Evolutionary conservation across 495 filamentous ascomycete species (phyloP), one percentile per base, ranked within the genome.

Genomic region (Glonium stellatum): DNA sequence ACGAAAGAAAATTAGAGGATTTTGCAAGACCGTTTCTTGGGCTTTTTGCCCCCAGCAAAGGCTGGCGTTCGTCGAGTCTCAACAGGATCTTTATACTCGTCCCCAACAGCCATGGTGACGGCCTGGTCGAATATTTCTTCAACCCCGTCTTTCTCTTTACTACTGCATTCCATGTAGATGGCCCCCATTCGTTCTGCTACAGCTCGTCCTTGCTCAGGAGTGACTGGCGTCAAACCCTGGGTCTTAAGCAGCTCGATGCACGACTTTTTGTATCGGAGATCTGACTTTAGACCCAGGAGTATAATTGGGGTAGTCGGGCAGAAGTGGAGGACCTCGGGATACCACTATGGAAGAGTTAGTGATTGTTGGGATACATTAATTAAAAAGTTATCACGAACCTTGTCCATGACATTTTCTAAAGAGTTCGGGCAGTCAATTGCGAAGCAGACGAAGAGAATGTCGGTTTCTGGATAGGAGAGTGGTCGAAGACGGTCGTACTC

Each of bases 391-490:
- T 41, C 13, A 21, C 79, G 57, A 72, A 96, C 93, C 85, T 98
- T 98, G 77, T 98, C 93, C 78, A 97, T 87, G 55, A 98, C 93
- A 69, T 98, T 98, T 66, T 98, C 93, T 49, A 98, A 76, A 9
- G 93, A 97, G 70, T 96, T 95, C 18, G 93, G 93, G 73, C 95
- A 98, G 77, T 98, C 93, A 62, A 98, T 95, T 58, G 95, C 95
- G 76, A 98, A 98, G 79, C 93, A 98, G 65, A 98, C 93, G 72
- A 98, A 97, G 42, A 97, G 80, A 15, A 98, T 83, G 71, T 98
- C 95, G 21, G 93, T 98, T 74, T 97, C 93, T 1, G 93, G 93
- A 72, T 98, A 98, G 34, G 92, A 97, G 31, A 98, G 83, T 35
- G 93, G 93, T 60, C 93, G 86, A 62, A 98, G 78, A 64, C 93